phyloP scores from a whole-genome alignment of 176 grass and related monocot species.

The Zoysia pacifica region DNA sequence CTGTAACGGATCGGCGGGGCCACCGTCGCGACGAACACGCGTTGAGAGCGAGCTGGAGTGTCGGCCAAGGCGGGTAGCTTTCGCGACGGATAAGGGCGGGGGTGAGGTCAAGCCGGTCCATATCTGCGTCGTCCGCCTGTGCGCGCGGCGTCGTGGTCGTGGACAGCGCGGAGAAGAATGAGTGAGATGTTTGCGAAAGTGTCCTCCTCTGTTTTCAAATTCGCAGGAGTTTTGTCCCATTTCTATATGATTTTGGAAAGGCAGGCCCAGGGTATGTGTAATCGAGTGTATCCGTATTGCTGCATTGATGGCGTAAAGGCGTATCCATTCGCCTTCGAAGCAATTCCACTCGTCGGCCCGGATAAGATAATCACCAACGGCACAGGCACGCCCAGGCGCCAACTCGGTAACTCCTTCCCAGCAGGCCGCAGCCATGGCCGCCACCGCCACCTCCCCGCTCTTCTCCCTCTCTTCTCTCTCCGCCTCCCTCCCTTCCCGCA shows the following conservation, averaged over 20 bases:
- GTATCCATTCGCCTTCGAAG: neutral
- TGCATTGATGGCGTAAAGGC: neutral
- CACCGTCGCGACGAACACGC: neutral
- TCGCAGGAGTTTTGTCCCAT: neutral
- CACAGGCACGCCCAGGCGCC: neutral
- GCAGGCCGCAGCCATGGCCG: constrained; percentile 38
- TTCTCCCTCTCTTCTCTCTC: constrained; percentile 52
- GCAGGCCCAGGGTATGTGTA: neutral
- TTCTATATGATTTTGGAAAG: neutral
- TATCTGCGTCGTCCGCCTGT: no score
- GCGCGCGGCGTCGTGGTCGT: no score
- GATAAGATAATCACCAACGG: constrained; percentile 39
- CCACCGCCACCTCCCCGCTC: constrained; percentile 39
- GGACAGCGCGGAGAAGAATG: no score
- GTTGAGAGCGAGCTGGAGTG: neutral
- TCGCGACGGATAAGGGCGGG: neutral
- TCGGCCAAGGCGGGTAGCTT: constrained; percentile 23
- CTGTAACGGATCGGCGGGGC: neutral
- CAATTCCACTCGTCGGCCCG: neutral
- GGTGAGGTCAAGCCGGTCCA: neutral
- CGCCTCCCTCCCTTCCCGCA: constrained; percentile 34
- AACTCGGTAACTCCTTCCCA: neutral
- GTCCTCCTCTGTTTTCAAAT: neutral
- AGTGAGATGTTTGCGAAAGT: no score
- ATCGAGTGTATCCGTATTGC: neutral